phyloP scores from a whole-genome alignment of 2,329 filamentous ascomycete species.

The Tolypocladium pustulatum region DNA sequence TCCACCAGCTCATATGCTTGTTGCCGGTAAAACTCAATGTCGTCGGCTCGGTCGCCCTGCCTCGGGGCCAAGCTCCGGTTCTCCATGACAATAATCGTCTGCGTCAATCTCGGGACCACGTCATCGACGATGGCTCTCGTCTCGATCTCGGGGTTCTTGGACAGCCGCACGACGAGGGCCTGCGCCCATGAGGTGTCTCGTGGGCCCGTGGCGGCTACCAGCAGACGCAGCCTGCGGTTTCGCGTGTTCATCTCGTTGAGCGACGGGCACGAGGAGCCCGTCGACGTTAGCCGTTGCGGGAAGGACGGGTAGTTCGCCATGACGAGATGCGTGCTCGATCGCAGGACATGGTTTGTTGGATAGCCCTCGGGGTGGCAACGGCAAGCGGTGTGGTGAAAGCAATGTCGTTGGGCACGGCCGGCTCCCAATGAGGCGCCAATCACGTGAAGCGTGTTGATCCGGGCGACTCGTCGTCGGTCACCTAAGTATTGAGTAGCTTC shows the following conservation, averaged over 20 bases:
- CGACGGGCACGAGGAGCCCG: slow-evolving; percentile 22
- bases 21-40: slow-evolving; percentile 38
- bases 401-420: neutral
- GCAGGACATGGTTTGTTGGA: slow-evolving; percentile 15
- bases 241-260: slow-evolving; percentile 23
- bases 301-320: slow-evolving; percentile 22
- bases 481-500: neutral
- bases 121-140: slow-evolving; percentile 55
- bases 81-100: slow-evolving; percentile 50
- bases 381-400: neutral
- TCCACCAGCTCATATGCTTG: slow-evolving; percentile 60
- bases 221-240: slow-evolving; percentile 44
- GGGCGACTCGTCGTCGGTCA: neutral
- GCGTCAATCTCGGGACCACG: slow-evolving; percentile 49
- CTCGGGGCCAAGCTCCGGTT: slow-evolving; percentile 33
- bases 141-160: slow-evolving; percentile 52
- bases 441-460: neutral
- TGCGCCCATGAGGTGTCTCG: slow-evolving; percentile 56
- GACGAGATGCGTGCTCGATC: slow-evolving; percentile 14
- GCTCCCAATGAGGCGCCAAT: neutral
- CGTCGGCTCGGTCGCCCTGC: slow-evolving; percentile 26
- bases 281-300: slow-evolving; percentile 19
- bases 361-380: neutral
- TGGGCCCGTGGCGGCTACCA: slow-evolving; percentile 55
- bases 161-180: slow-evolving; percentile 54